A percentile compares a stretch with the other conserved stretches of the same genome.
phyloP scores from a whole-genome alignment of 2,329 filamentous ascomycete species.

The Fusarium sp. region DNA sequence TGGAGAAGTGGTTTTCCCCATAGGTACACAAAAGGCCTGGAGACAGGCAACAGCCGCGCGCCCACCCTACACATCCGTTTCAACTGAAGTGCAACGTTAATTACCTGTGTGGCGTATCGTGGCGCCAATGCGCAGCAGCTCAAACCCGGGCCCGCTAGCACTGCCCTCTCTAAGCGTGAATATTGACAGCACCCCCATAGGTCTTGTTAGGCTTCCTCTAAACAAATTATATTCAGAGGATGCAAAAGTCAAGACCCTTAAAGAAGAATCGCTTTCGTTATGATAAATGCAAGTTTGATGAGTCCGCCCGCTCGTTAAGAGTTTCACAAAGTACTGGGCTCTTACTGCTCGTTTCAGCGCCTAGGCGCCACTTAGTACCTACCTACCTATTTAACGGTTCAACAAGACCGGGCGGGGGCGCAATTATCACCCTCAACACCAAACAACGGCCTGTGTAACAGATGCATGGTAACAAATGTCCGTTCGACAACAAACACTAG shows the following conservation, averaged over 20 bases:
- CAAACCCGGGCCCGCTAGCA: too few species aligned
- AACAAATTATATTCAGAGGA: background rate
- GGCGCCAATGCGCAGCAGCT: background rate
- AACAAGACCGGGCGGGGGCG: background rate
- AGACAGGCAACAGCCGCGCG: background rate
- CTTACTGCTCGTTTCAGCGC: background rate
- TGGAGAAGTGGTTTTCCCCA: background rate
- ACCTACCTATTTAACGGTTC: background rate
- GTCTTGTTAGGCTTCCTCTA: background rate
- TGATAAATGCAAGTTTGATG: fast-evolving
- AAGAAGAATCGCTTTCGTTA: background rate
- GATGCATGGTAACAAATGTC: background rate
- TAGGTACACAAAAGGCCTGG: background rate
- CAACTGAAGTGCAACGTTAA: too few species aligned
- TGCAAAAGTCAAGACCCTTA: background rate
- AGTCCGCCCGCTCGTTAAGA: background rate
- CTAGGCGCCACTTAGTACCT: background rate
- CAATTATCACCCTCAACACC: background rate
- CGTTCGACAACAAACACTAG: background rate
- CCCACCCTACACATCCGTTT: background rate
- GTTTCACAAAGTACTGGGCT: background rate
- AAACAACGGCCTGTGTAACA: background rate
- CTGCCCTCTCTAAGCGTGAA: too few species aligned
- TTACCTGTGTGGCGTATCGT: too few species aligned
- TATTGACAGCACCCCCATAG: background rate